Conservation (phyloP, 2,329 filamentous ascomycete species). For the Ceratocystis cubensis region DNA sequence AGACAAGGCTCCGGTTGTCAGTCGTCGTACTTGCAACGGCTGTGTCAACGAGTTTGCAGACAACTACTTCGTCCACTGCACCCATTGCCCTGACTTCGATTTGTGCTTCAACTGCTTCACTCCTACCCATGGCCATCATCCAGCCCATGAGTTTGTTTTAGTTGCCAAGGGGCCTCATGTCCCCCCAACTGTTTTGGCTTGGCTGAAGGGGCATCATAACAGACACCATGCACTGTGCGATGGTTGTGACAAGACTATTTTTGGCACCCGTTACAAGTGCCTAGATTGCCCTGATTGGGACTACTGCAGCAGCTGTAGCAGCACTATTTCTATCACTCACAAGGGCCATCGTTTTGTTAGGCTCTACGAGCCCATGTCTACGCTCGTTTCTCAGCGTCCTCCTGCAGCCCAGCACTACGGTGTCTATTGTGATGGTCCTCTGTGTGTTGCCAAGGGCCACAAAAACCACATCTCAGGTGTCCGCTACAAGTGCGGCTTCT, state of each 20-base stretch:
- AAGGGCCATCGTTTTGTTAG: slow-evolving; percentile 78
- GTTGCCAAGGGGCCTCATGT: not conserved
- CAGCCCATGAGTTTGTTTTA: slow-evolving; percentile 65
- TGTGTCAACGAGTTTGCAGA: slow-evolving; percentile 53
- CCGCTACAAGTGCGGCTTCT: slow-evolving; percentile 95
- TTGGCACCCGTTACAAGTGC: slow-evolving; percentile 90
- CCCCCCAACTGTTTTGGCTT: slow-evolving; percentile 32
- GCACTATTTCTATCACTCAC: slow-evolving; percentile 55
- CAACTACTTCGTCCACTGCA: slow-evolving; percentile 73
- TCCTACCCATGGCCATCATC: slow-evolving; percentile 79
- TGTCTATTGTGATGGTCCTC: slow-evolving; percentile 88
- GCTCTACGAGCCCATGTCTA: slow-evolving; percentile 58
- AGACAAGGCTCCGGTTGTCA: slow-evolving; percentile 17
- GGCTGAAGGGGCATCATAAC: slow-evolving; percentile 67
- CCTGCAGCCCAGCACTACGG: slow-evolving; percentile 53
- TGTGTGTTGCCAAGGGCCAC: slow-evolving; percentile 50
- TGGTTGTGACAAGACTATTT: slow-evolving; percentile 71
- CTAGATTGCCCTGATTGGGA: slow-evolving; percentile 96
- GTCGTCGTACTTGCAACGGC: slow-evolving; percentile 56
- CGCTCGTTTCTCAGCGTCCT: slow-evolving; percentile 25
- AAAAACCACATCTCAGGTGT: slow-evolving; percentile 62
- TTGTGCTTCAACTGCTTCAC: slow-evolving; percentile 75
- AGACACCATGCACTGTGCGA: slow-evolving; percentile 86
- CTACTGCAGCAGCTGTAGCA: slow-evolving; percentile 68
- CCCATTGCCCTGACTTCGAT: slow-evolving; percentile 76